Evolutionary conservation across 805 yeast genomes (phyloP), one percentile per base, ranked within the genome.

Genomic region (Kurtzmaniella cleridarum): DNA sequence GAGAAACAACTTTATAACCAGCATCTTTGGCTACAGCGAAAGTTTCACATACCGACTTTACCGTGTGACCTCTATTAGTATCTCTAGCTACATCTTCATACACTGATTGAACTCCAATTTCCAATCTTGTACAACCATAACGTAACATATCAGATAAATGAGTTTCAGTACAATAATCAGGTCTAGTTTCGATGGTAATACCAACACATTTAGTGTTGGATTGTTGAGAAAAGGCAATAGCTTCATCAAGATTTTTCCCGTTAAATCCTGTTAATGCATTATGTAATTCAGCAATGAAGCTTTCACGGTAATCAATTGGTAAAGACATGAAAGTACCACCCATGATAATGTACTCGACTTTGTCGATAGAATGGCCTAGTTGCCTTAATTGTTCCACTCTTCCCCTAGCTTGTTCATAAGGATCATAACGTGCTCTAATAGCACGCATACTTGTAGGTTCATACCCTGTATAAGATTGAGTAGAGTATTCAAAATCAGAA

Each of bases 381-480:
- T 85, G 96, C 49, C 96, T 79, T 46, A 93, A 73, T 69, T 93
- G 98, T 55, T 93, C 98, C 30, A 93, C 82, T 60, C 98, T 79
- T 35, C 98, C 98, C 57, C 98, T 75, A 5, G 98, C 97, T 62
- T 93, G 98, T 62, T 93, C 98, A 57, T 88, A 93, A 1, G 98
- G 98, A 60, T 93, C 98, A 57, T 93, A 93, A 53, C 98, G 78
- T 0, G 98, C 98, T 51, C 98, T 74, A 45, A 93, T 93, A n/a
- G 98, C 98, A 53, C 98, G 76, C 98, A 93, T 93, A 1, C 97
- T 89, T 0, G 98, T 93, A 7, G 98, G 98, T 60, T 93, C 98
- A 57, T 93, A 93, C 29, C 98, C 98, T 0, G 98, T 93, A 56
- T 93, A 93, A 3, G 97, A 89, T 64, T 93, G 98, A 3, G 98